Conservation (phyloP, 2,329 filamentous ascomycete species). For the Ceratocystis ficicola region DNA sequence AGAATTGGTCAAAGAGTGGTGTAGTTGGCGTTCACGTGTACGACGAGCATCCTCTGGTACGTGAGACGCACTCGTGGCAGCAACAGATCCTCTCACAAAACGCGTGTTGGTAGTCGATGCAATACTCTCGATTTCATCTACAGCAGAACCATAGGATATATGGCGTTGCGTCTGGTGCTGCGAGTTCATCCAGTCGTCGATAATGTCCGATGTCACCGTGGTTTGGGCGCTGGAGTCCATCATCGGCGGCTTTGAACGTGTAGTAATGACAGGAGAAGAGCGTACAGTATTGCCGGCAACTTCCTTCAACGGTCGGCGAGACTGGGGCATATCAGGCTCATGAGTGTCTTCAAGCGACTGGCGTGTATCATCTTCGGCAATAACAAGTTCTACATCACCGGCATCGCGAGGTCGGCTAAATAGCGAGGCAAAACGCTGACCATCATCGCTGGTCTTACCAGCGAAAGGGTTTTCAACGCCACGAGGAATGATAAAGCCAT, state of each 20-base stretch:
- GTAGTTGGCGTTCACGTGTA: slow-evolving; percentile 10
- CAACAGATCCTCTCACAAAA: slow-evolving; percentile 23
- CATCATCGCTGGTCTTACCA: slow-evolving; percentile 24
- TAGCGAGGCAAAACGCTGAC: slow-evolving; percentile 34
- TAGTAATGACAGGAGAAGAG: slow-evolving; percentile 30
- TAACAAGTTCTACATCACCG: slow-evolving; percentile 30
- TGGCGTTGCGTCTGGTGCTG: slow-evolving; percentile 29
- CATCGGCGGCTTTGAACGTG: slow-evolving; percentile 2
- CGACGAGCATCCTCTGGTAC: slow-evolving; percentile 16
- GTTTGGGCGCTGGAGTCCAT: slow-evolving; percentile 55
- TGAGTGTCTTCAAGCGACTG: slow-evolving; percentile 38
- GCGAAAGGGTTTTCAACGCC: slow-evolving; percentile 31
- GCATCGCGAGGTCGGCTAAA: slow-evolving; percentile 31
- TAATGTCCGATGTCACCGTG: slow-evolving; percentile 64
- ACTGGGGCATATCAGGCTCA: slow-evolving; percentile 40
- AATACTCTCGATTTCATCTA: slow-evolving; percentile 51
- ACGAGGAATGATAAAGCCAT: slow-evolving; percentile 45
- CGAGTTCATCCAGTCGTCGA: slow-evolving; percentile 60
- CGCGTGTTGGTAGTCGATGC: slow-evolving; percentile 33
- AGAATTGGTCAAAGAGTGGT: slow-evolving; percentile 35
- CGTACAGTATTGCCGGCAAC: slow-evolving; percentile 47
- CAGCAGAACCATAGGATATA: slow-evolving; percentile 25
- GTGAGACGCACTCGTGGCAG: slow-evolving; percentile 33
- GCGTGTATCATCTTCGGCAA: slow-evolving; percentile 53
- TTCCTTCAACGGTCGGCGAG: slow-evolving; percentile 47